Percentiles rank a stretch among this genome's conserved stretches.
Evolutionary conservation across 2,329 filamentous ascomycete genomes (phyloP).

Genomic region (Cryphonectria parasitica): DNA sequence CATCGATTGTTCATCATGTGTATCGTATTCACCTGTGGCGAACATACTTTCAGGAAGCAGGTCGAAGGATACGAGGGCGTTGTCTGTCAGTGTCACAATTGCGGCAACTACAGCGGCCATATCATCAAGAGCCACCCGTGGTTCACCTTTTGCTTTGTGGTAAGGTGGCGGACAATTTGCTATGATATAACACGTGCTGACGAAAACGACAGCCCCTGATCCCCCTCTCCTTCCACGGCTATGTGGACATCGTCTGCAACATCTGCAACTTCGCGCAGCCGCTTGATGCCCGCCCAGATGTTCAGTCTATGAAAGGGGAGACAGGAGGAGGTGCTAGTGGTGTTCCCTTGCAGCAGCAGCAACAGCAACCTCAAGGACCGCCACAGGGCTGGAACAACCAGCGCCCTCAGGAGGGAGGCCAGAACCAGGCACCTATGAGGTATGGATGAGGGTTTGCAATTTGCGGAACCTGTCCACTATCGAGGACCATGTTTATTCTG

Average conservation of each 20-base stretch:
- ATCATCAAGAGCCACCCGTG: conserved; percentile 69
- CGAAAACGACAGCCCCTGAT: conserved; percentile 61
- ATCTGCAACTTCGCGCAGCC: conserved; percentile 79
- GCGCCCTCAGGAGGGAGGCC: conserved; percentile 18
- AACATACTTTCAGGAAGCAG: conserved; percentile 64
- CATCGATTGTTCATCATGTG: conserved; percentile 49
- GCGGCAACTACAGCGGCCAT: conserved; percentile 64
- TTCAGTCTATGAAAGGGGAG: conserved; percentile 52
- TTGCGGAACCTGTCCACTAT: neutral
- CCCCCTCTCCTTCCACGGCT: conserved; percentile 69
- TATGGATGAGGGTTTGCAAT: conserved; percentile 34
- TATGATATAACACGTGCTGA: conserved; percentile 17
- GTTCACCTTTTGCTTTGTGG: conserved; percentile 81
- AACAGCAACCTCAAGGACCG: conserved; percentile 40
- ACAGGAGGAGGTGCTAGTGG: conserved; percentile 45
- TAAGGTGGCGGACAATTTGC: conserved; percentile 42
- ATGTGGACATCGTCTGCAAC: conserved; percentile 72
- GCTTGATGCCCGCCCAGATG: conserved; percentile 60
- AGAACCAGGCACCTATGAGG: conserved; percentile 36
- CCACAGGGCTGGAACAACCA: conserved; percentile 40
- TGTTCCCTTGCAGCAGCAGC: conserved; percentile 43
- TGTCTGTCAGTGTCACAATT: conserved; percentile 67
- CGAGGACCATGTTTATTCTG: neutral
- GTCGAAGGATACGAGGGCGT: conserved; percentile 65
- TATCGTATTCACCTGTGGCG: conserved; percentile 65